phyloP scores from a whole-genome alignment of 768 basidiomycete genomes.

The Russula vinacea region DNA sequence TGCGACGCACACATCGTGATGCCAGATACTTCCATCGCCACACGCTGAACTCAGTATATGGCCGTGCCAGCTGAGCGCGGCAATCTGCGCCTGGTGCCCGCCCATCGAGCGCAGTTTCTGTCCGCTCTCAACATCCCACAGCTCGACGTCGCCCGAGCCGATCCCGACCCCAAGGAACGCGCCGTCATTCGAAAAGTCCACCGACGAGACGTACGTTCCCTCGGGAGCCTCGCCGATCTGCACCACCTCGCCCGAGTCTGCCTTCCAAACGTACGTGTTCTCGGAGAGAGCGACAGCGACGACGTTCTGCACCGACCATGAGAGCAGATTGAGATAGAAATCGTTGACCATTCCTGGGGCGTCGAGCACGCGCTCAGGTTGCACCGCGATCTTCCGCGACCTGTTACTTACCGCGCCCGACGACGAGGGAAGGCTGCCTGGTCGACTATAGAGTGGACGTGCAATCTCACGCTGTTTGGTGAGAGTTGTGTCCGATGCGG shows the following conservation, averaged over 20 bases:
- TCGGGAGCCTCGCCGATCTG: constrained; percentile 74
- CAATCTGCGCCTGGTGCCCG: constrained; percentile 82
- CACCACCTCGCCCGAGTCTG: constrained; percentile 81
- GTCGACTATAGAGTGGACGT: constrained; percentile 69
- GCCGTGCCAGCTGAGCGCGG: constrained; percentile 81
- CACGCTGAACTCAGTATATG: constrained; percentile 88
- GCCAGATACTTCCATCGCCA: constrained; percentile 92
- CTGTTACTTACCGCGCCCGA: constrained; percentile 64
- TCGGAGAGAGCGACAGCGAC: constrained; percentile 89
- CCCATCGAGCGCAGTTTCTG: constrained; percentile 87
- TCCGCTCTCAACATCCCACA: constrained; percentile 87
- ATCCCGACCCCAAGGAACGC: constrained; percentile 79
- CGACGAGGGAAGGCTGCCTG: constrained; percentile 59
- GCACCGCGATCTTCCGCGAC: constrained; percentile 77
- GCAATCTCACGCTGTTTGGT: constrained; percentile 75
- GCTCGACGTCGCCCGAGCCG: constrained; percentile 81
- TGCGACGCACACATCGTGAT: constrained; percentile 85
- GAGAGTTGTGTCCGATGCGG: constrained; percentile 73
- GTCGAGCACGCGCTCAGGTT: constrained; percentile 91
- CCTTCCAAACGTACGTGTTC: constrained; percentile 90
- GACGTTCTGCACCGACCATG: constrained; percentile 83
- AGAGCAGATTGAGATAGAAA: constrained; percentile 92
- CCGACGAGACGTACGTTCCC: constrained; percentile 68
- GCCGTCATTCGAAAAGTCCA: constrained; percentile 79
- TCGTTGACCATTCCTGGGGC: constrained; percentile 93